These are phyloP conservation scores for Penicillium palitans DNA, from an alignment of 2,329 filamentous ascomycete genomes.

Conservation along the genomic window DNA sequence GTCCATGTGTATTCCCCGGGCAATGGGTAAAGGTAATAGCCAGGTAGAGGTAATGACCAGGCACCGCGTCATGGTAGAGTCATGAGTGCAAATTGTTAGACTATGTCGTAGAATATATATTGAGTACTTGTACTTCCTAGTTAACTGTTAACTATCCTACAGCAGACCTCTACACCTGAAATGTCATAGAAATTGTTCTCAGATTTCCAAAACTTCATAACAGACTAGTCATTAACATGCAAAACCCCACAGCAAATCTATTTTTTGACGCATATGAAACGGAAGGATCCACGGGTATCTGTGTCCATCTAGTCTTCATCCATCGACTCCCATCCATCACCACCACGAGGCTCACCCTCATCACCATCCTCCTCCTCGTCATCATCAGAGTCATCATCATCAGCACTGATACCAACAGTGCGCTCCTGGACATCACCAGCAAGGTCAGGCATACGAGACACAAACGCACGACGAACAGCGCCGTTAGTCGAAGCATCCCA, in stretches of 20 bases:
- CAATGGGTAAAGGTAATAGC: background rate
- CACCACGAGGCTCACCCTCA: slow-evolving; percentile 50
- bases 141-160: background rate
- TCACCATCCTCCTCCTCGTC: slow-evolving; percentile 57
- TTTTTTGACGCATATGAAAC: slow-evolving; percentile 24
- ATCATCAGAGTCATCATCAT: slow-evolving; percentile 67
- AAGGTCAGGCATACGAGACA: slow-evolving; percentile 62
- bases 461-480: slow-evolving; percentile 81
- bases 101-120: background rate
- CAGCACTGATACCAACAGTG: slow-evolving; percentile 69
- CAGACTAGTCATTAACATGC: slow-evolving; percentile 13
- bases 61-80: background rate
- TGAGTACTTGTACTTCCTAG: background rate
- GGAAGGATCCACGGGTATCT: slow-evolving; percentile 27
- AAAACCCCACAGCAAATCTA: slow-evolving; percentile 21
- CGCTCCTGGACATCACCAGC: slow-evolving; percentile 70
- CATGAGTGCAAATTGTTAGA: background rate
- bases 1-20: too few species aligned
- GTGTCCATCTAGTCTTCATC: slow-evolving; percentile 48
- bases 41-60: background rate
- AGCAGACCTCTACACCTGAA: too few species aligned
- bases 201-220: slow-evolving; percentile 9
- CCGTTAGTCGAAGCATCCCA: slow-evolving; percentile 97
- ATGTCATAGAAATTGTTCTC: background rate
- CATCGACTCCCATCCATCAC: slow-evolving; percentile 57